Conservation (phyloP, 163 green algal species). For the Scenedesmus sp. region DNA sequence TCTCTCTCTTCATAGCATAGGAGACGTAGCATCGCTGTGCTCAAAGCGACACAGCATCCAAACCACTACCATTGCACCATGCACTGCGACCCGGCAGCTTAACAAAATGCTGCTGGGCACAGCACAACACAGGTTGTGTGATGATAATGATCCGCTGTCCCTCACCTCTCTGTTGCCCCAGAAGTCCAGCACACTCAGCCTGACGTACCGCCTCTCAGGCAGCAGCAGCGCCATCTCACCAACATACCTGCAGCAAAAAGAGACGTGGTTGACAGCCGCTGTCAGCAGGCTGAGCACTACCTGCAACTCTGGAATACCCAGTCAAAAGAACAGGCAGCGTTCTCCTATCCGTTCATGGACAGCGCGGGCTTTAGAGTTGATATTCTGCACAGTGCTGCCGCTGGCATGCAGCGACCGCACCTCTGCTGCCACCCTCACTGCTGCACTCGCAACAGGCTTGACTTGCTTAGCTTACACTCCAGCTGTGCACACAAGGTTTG, state of each 20-base stretch:
- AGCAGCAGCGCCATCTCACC: slow-evolving; percentile 85
- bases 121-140: too few species aligned
- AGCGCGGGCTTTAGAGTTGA: too few species aligned
- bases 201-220: slow-evolving; percentile 55
- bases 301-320: too few species aligned
- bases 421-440: slow-evolving; percentile 59
- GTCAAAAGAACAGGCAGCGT: too few species aligned
- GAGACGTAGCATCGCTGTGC: too few species aligned
- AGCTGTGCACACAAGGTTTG: neutral
- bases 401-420: too few species aligned
- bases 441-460: too few species aligned
- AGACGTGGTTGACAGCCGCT: slow-evolving; percentile 52
- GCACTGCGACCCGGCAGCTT: neutral
- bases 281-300: slow-evolving; percentile 66
- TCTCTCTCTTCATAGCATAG: too few species aligned
- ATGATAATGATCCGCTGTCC: neutral
- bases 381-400: too few species aligned
- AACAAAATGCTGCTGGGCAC: neutral
- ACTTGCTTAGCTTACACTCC: too few species aligned
- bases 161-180: slow-evolving; percentile 86
- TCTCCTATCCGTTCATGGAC: too few species aligned
- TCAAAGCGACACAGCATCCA: neutral
- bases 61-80: too few species aligned
- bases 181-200: slow-evolving; percentile 87
- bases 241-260: slow-evolving; percentile 71